Conservation (phyloP, 371 early-diverging fungal genomes). For the Mucor plumbeus region DNA sequence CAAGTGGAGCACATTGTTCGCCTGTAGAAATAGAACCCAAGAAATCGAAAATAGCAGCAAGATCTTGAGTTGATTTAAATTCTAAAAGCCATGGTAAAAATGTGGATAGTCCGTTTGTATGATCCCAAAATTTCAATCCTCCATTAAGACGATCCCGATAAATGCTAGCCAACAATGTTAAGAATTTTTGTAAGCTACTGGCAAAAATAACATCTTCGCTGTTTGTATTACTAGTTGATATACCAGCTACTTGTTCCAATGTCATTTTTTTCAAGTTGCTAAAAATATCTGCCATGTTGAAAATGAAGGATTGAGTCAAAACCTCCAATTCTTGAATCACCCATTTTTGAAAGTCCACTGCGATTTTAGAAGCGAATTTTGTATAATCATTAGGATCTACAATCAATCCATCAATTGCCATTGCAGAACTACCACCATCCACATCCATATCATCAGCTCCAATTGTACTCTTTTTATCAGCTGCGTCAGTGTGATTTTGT, state of each 20-base stretch:
- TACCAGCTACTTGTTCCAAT: neutral
- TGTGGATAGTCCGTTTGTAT: conserved; percentile 57
- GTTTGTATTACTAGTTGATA: conserved; percentile 17
- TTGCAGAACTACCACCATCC: conserved; percentile 20
- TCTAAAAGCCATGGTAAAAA: conserved; percentile 77
- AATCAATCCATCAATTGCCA: conserved; percentile 33
- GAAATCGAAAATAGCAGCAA: conserved; percentile 38
- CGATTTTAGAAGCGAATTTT: conserved; percentile 21
- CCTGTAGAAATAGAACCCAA: conserved; percentile 38
- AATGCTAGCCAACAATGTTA: conserved; percentile 64
- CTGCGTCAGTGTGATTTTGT: conserved; percentile 13
- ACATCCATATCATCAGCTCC: neutral
- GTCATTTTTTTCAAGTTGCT: conserved; percentile 10
- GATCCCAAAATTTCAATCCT: conserved; percentile 76
- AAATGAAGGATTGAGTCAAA: conserved; percentile 53
- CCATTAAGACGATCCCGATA: conserved; percentile 76
- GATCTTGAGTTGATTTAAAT: conserved; percentile 20
- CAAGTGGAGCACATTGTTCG: conserved; percentile 28
- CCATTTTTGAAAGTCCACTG: conserved; percentile 42
- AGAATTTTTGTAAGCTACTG: conserved; percentile 57
- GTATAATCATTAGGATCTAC: conserved; percentile 34
- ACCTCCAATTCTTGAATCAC: conserved; percentile 51
- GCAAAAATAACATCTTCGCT: neutral
- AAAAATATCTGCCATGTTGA: conserved; percentile 48
- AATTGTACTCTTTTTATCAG: neutral